These are phyloP conservation scores for Candida sp. DNA, from an alignment of 1,139 yeast species.

Conservation along the genomic window DNA sequence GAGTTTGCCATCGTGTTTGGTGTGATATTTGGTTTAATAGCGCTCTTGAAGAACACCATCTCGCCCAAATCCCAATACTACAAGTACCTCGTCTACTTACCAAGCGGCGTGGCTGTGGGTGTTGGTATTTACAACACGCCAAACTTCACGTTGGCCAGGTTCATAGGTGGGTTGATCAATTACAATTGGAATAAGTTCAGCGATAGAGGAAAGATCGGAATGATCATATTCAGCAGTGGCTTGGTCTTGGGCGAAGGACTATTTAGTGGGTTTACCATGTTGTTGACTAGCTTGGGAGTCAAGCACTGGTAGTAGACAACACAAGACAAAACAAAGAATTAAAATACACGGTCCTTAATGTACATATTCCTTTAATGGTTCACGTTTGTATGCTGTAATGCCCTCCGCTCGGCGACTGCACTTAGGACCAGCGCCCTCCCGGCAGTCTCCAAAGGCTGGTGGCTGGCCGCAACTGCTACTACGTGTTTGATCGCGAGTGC, in stretches of 20 bases:
- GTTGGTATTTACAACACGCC: constrained; percentile 96
- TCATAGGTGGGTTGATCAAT: constrained; percentile 84
- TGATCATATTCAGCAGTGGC: constrained; percentile 92
- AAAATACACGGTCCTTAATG: no score
- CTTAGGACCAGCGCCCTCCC: no score
- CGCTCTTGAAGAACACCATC: constrained; percentile 62
- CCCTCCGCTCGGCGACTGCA: no score
- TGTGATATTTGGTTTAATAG: constrained; percentile 66
- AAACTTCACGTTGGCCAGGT: constrained; percentile 90
- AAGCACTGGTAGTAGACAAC: not conserved
- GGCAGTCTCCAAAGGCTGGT: no score
- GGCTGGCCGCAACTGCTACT: no score
- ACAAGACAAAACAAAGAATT: no score
- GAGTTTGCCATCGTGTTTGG: constrained; percentile 72
- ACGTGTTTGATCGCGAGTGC: no score
- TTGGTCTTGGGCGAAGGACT: constrained; percentile 94
- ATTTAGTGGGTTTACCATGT: constrained; percentile 80
- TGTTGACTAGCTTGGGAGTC: constrained; percentile 63
- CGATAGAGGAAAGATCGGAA: constrained; percentile 48
- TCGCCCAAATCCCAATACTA: constrained; percentile 43
- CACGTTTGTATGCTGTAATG: no score
- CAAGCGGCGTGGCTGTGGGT: constrained; percentile 97
- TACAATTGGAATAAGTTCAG: constrained; percentile 54
- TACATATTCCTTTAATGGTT: no score
- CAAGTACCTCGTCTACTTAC: constrained; percentile 61